These are phyloP conservation scores for Phialophora expanda DNA, from an alignment of 2,329 filamentous ascomycete genomes.

Conservation along the genomic window DNA sequence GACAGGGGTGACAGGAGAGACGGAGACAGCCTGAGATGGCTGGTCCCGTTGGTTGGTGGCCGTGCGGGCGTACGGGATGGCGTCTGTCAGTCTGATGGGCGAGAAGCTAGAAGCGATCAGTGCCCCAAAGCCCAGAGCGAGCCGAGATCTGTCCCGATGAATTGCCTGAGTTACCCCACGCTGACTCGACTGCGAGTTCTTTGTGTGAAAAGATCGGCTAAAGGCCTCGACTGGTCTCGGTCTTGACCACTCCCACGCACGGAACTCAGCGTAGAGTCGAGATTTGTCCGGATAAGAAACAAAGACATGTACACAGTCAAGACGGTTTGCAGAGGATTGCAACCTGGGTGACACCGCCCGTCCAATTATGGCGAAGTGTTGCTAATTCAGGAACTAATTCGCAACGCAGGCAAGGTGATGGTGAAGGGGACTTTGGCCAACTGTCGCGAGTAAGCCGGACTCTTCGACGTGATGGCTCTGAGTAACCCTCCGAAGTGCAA, in stretches of 20 bases:
- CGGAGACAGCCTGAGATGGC: constrained; percentile 10
- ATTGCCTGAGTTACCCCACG: constrained; percentile 18
- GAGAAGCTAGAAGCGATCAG: background rate
- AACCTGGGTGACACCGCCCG: background rate
- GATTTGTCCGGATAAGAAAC: constrained; percentile 14
- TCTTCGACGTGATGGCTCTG: background rate
- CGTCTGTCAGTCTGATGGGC: constrained; percentile 5
- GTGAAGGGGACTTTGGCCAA: constrained; percentile 1
- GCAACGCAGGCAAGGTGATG: constrained; percentile 11
- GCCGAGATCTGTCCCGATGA: constrained; percentile 22
- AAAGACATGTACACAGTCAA: background rate
- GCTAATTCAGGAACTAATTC: constrained; percentile 19
- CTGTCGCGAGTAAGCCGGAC: constrained; percentile 7
- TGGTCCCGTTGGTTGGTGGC: constrained; percentile 12
- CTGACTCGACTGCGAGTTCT: background rate
- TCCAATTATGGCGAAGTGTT: constrained; percentile 15
- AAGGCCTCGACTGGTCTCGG: constrained; percentile 8
- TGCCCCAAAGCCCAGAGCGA: constrained; percentile 5
- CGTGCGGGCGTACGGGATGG: constrained; percentile 25
- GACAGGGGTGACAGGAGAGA: constrained; percentile 3
- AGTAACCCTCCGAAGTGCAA: background rate
- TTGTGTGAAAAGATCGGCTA: constrained; percentile 16
- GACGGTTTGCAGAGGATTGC: background rate
- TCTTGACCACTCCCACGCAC: constrained; percentile 23
- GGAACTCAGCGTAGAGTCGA: constrained; percentile 7